A percentile compares a stretch with the other conserved stretches of the same genome.
Evolutionary conservation across 345 rosid species (phyloP).

Genomic region (Sisymbrium altissimum): DNA sequence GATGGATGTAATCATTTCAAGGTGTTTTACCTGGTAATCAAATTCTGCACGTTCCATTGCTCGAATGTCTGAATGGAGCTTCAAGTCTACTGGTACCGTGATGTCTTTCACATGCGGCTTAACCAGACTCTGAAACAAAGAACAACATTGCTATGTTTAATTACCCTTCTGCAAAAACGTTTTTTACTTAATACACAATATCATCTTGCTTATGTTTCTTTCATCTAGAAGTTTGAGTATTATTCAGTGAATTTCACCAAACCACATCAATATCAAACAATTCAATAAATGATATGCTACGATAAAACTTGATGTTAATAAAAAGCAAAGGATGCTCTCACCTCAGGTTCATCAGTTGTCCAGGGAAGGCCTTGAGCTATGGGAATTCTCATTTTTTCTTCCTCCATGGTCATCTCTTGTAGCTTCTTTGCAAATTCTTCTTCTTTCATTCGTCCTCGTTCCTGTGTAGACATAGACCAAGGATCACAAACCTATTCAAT

Average conservation of each 20-base stretch:
- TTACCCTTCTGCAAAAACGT: neutral
- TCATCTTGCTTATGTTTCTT: neutral
- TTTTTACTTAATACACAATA: neutral
- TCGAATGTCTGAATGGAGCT: constrained; percentile 70
- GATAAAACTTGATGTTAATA: neutral
- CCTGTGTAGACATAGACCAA: constrained; percentile 38
- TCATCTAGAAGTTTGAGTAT: neutral
- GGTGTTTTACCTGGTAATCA: constrained; percentile 62
- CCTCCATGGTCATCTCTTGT: constrained; percentile 62
- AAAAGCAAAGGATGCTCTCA: constrained; percentile 23
- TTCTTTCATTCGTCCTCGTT: constrained; percentile 80
- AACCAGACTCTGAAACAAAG: constrained; percentile 49
- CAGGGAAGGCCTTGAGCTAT: constrained; percentile 93
- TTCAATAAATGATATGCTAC: neutral
- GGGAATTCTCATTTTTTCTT: constrained; percentile 67
- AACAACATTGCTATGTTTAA: neutral
- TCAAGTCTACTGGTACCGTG: constrained; percentile 66
- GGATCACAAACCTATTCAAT: neutral
- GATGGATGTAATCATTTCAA: neutral
- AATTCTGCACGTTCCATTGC: constrained; percentile 89
- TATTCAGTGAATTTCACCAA: neutral
- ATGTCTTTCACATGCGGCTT: constrained; percentile 74
- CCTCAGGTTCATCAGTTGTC: constrained; percentile 99
- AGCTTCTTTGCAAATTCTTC: constrained; percentile 81
- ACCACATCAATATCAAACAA: neutral